A percentile compares a stretch with the other conserved stretches of the same genome.
These are phyloP conservation scores for Trichocladium antarcticum DNA, from an alignment of 495 filamentous ascomycete genomes.

Conservation along the genomic window DNA sequence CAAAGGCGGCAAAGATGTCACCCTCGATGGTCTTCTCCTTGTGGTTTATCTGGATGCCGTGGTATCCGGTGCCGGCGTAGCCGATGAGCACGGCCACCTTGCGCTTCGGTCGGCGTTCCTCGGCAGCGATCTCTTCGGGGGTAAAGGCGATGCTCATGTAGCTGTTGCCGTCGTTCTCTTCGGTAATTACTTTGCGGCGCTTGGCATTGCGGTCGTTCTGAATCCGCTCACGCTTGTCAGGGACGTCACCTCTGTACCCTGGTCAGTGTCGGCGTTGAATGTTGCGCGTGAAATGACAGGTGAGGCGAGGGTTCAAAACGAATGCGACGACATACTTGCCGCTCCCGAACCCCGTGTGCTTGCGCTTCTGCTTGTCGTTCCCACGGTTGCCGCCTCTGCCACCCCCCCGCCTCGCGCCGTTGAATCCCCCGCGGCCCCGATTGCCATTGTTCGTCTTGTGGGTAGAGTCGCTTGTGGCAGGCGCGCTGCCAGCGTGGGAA, in stretches of 20 bases:
- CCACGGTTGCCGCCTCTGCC: constrained; percentile 11
- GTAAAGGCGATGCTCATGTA: constrained; percentile 38
- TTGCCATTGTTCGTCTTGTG: constrained; percentile 14
- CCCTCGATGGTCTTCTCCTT: constrained; percentile 89
- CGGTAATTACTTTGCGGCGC: constrained; percentile 38
- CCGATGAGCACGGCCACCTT: constrained; percentile 93
- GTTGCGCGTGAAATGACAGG: neutral
- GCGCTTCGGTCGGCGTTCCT: constrained; percentile 78
- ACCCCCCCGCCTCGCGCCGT: neutral
- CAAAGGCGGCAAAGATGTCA: constrained; percentile 86
- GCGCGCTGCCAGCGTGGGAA: neutral
- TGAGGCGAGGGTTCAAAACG: neutral
- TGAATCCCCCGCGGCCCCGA: constrained; percentile 1
- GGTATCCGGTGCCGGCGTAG: constrained; percentile 94
- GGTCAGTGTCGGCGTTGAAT: constrained; percentile 24
- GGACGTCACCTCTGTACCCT: constrained; percentile 14
- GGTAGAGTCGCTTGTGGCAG: neutral
- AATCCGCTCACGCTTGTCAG: constrained; percentile 53
- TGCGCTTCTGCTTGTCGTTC: constrained; percentile 17
- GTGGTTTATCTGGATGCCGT: constrained; percentile 77
- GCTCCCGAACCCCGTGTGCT: constrained; percentile 16
- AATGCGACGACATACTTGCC: constrained; percentile 15
- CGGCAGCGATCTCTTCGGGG: constrained; percentile 67
- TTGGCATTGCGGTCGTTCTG: constrained; percentile 47
- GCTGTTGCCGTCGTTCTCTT: constrained; percentile 26